Evolutionary conservation across 441 rosid species (phyloP), one percentile per base, ranked within the genome.

Genomic region (Eutrema salsugineum): DNA sequence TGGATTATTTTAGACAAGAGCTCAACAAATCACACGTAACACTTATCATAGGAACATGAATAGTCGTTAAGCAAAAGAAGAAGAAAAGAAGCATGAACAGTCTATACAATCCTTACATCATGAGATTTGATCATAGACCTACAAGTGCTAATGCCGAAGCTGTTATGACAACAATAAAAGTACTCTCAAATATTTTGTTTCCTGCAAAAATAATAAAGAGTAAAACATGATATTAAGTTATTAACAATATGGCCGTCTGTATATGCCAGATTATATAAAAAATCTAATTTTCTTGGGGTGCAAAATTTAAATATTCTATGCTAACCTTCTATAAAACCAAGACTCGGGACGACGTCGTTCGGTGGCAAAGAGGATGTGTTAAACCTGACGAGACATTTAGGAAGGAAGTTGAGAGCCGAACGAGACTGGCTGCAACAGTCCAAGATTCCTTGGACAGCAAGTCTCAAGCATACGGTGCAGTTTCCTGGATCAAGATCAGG

Each of bases 401-500:
- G 68, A 62, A 19, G 3, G 32, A 28, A n/a, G 14, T 19, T 14
- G 5, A 48, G 38, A 66, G 20, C 67, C 30, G 1, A 10, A 49
- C 60, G 61, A 66, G 71, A 53, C 43, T 15, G 27, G 38, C 47
- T 59, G 49, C 70, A 63, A 16, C 57, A 63, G 2, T 49, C 20
- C 12, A 19, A 36, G 28, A 57, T 5, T 0, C 9, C 10, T 28
- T 66, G 5, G 17, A 14, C 22, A 5, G 46, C 77, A 48, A 73
- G 61, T 73, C 66, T 73, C 51, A 73, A 48, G 38, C 77, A 73
- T 6, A 1, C 19, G 0, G 60, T 22, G 20, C 77, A 73, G 3
- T 57, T 66, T 30, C 33, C 16, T 39, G 59, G 12, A 57, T 58
- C 60, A 57, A 73, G 59, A 73, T 73, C 77, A 47, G 67, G 75